Base-by-base conservation (phyloP, 2,329 filamentous ascomycete species). In the Aspergillus nomiae region DNA sequence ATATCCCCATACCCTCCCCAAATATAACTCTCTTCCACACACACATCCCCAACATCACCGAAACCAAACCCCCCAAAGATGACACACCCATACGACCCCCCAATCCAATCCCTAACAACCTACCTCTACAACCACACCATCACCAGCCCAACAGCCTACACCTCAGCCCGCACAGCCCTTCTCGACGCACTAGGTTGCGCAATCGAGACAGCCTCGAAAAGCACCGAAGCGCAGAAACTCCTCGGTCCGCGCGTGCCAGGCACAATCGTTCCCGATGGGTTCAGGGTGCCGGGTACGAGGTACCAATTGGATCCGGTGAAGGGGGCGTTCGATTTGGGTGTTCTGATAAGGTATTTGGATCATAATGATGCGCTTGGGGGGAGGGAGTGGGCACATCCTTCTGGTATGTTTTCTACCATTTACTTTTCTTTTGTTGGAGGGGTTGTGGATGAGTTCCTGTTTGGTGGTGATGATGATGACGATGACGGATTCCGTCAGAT, bases 341-440 rank as follows among this genome's bases (percentile, higher is more conserved):
- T 70, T 2, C 63, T 78, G 64, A 79, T 81, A 43, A 71, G 79
- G 30, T 81, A 79, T 58, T 64, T 81, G 16, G 79, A 81, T 63
- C 78, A 80, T 56, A 81, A 80, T 57, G 80, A 81, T 70, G 78
- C 74, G 6, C 70, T 76, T n/a, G 60, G 68, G 10, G 79, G 77
- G 0, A 71, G 69, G n/a, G 79, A 81, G 68, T 81, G 79, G 79
- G 78, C 78, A 1, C 79, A 81, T 70, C 79, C 79, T 14, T 79
- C 74, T 59, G 71, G 70, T 73, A 70, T 45, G 1, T 9, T n/a
- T 4, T 1, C 10, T 43, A 2, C 4, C 4, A 3, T 19, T 43
- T 43, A n/a, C 26, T 11, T 10, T 45, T 45, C 2, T 21, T 19
- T 16, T 19, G 7, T 41, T 41, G 1, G 36, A 10, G 9, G 30